Evolutionary conservation across 306 rosid genomes (phyloP).

Genomic region (Albizia julibrissin): DNA sequence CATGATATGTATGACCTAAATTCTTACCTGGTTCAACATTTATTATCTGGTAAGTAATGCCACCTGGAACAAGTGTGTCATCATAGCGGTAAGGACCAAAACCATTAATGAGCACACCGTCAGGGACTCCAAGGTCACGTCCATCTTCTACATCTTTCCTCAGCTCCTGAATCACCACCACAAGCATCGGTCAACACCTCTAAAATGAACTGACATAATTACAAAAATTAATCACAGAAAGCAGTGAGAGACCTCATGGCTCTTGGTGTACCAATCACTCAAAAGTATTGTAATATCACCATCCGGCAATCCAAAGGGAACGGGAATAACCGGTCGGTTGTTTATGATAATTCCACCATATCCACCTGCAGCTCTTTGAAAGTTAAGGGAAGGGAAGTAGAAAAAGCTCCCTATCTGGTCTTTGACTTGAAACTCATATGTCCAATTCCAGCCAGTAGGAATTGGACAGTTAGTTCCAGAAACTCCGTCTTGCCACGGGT

Average conservation of each 20-base stretch:
- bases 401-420: constrained; percentile 98
- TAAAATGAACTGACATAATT: constrained; percentile 24
- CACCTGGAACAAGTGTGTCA: constrained; percentile 56
- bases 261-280: constrained; percentile 83
- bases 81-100: constrained; percentile 77
- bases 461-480: constrained; percentile 96
- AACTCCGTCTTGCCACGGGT: constrained; percentile 97
- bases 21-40: constrained; percentile 81
- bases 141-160: constrained; percentile 72
- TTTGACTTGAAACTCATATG: constrained; percentile 89
- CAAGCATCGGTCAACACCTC: constrained; percentile 34
- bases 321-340: constrained; percentile 72
- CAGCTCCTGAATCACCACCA: constrained; percentile 58
- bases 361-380: constrained; percentile 94
- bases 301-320: constrained; percentile 86
- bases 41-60: constrained; percentile 66
- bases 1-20: constrained; percentile 10
- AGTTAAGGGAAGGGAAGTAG: constrained; percentile 85
- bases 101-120: constrained; percentile 82
- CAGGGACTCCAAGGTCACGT: constrained; percentile 70
- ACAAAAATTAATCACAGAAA: neutral
- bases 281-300: constrained; percentile 82
- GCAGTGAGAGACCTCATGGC: constrained; percentile 64
- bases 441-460: constrained; percentile 98
- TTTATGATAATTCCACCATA: constrained; percentile 84